Evolutionary conservation across 495 filamentous ascomycete genomes (phyloP).

Genomic region (Sordaria brevicollis): DNA sequence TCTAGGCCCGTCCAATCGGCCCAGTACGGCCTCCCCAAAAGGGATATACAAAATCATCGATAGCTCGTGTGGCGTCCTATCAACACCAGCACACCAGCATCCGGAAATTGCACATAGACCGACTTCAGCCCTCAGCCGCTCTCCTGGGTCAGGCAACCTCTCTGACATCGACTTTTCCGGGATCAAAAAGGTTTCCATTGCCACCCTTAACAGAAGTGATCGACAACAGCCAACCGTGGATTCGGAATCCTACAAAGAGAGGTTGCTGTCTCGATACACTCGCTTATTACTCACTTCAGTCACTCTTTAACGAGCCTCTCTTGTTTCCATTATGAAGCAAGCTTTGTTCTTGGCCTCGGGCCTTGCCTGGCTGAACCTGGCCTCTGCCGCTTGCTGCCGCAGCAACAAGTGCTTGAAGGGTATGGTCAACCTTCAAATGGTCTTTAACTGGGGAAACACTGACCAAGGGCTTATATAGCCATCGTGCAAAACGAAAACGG

Average conservation of each 20-base stretch:
- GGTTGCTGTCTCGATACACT: background rate
- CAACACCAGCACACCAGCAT: background rate
- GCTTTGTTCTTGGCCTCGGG: background rate
- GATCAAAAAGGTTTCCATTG: background rate
- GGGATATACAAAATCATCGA: background rate
- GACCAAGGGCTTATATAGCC: background rate
- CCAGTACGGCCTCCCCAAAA: background rate
- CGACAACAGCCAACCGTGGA: background rate
- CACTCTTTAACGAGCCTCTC: background rate
- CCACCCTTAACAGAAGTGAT: background rate
- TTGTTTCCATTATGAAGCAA: constrained; percentile 4
- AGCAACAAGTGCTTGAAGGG: constrained; percentile 11
- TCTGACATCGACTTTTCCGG: background rate
- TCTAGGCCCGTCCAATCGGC: background rate
- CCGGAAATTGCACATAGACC: background rate
- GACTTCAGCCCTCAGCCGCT: background rate
- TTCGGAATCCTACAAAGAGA: background rate
- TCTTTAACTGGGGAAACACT: no score
- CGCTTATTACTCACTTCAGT: background rate
- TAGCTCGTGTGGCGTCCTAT: background rate
- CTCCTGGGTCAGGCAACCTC: background rate
- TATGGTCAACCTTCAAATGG: background rate
- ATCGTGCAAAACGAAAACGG: background rate
- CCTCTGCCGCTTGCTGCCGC: constrained; percentile 8
- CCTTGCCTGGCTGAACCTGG: constrained; percentile 4